Percentiles rank a stretch among this genome's conserved stretches.
Conservation (phyloP, 2,329 filamentous ascomycete species). For the Epichloe sibirici region DNA sequence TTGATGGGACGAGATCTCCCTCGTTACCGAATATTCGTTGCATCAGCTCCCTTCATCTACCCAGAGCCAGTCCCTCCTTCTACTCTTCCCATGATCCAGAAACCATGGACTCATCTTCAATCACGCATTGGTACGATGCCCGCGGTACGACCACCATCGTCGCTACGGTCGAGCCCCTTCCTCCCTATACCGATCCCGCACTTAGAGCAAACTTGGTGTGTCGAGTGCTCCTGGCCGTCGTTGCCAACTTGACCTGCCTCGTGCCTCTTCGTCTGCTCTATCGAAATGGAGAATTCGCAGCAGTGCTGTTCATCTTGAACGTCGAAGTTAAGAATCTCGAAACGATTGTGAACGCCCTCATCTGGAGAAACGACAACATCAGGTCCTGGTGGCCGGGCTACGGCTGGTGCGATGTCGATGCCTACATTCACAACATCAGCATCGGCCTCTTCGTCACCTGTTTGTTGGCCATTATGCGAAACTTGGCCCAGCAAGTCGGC, state of each 20-base stretch:
- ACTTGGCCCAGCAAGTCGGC: conserved; percentile 38
- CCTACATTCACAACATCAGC: conserved; percentile 33
- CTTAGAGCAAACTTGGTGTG: conserved; percentile 34
- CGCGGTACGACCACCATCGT: conserved; percentile 2
- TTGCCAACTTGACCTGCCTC: conserved; percentile 33
- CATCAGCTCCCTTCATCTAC: neutral
- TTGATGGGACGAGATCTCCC: neutral
- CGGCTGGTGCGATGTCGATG: conserved; percentile 41
- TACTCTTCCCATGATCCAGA: neutral
- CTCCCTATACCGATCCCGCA: conserved; percentile 16
- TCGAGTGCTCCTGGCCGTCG: conserved; percentile 33
- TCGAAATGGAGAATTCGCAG: conserved; percentile 42
- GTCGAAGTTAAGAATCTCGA: conserved; percentile 35
- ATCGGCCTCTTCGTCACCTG: conserved; percentile 37
- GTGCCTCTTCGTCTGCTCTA: conserved; percentile 40
- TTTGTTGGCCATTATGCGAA: conserved; percentile 42
- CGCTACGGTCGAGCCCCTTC: neutral
- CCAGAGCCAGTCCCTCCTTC: neutral
- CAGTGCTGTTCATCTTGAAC: conserved; percentile 34
- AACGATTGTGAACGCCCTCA: conserved; percentile 35
- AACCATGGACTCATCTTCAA: conserved; percentile 1
- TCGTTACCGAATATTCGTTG: neutral
- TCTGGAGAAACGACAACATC: conserved; percentile 42
- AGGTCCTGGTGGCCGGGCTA: conserved; percentile 37
- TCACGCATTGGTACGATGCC: neutral